Evolutionary conservation across 305 asterid species (phyloP), one percentile per base, ranked within the genome.

Genomic region (Vinca major): DNA sequence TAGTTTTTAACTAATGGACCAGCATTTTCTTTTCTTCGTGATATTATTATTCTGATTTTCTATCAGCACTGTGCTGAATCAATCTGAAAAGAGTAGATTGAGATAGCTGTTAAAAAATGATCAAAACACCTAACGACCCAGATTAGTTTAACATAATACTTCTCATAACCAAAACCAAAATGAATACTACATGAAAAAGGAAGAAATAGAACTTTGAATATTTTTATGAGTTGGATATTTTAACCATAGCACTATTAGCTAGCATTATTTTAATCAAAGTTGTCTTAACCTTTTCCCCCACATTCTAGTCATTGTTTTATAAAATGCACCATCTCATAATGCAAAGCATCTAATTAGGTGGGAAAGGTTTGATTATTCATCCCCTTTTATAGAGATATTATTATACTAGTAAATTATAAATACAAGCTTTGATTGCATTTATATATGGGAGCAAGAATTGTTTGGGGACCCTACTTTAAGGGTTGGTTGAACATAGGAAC

Each of bases 401-500:
- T 26, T 26, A 26, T 0, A 67, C 7, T 66, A 39, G 47, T 1
- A 19, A 39, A 48, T 47, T 20, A 16, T 49, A n/a, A 2, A 13
- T 19, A 66, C 10, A 60, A 39, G 11, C 36, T 11, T 41, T 68
- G 47, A 70, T 71, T 48, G 66, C 80, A 71, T 69, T 78, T 68
- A 77, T 61, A 63, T 68, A 77, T 61, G 61, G 20, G 68, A 26
- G 72, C 66, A 53, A 74, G 78, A 70, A 74, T 20, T 62, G 66
- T 66, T 77, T 69, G 71, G 33, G 84, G 68, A 71, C 80, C 89
- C 78, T 13, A 63, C 73, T 75, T 69, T 63, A 77, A 79, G 70
- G 49, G 75, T 67, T 79, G 75, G 85, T 72, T 80, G 86, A 74
- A 54, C 58, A 71, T 49, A 71, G 69, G 69, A 80, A 71, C 65